Evolutionary conservation across 352 stramenopile species (phyloP).

Genomic region (Phytophthora pistaciae): DNA sequence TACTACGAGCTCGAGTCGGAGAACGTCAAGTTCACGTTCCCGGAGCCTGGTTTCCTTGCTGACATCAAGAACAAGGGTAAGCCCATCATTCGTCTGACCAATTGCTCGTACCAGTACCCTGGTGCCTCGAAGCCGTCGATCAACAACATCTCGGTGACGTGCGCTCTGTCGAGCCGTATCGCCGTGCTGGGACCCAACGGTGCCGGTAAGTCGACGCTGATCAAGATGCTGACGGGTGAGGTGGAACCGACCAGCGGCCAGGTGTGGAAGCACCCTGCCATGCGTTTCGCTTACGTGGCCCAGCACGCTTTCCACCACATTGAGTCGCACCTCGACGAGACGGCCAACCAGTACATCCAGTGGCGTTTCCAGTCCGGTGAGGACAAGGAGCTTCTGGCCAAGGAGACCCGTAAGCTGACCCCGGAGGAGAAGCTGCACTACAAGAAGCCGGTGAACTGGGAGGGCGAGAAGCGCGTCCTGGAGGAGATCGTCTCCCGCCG

Average conservation of each 20-base stretch:
- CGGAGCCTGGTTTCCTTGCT: conserved; percentile 88
- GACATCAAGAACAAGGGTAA: conserved; percentile 94
- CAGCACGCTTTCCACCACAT: conserved; percentile 99
- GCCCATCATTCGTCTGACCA: conserved; percentile 90
- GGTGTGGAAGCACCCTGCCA: conserved; percentile 88
- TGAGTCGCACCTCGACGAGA: conserved; percentile 96
- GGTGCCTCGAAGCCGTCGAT: conserved; percentile 82
- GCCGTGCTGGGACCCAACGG: conserved; percentile 91
- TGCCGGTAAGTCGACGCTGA: conserved; percentile 96
- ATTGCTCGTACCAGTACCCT: conserved; percentile 89
- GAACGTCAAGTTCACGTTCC: conserved; percentile 90
- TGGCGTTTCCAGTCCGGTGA: conserved; percentile 96
- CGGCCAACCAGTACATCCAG: conserved; percentile 97
- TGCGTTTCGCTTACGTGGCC: conserved; percentile 97
- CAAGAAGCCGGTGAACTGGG: conserved; percentile 96
- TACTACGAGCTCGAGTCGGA: conserved; percentile 91
- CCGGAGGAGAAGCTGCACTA: conserved; percentile 95
- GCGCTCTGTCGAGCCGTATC: conserved; percentile 83
- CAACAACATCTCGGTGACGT: conserved; percentile 85
- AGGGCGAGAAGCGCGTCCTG: conserved; percentile 91
- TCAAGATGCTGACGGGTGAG: conserved; percentile 95
- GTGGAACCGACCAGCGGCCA: conserved; percentile 74
- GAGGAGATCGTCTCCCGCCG: conserved; percentile 93
- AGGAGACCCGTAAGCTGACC: conserved; percentile 92
- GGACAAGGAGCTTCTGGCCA: conserved; percentile 93